phyloP scores from a whole-genome alignment of 495 filamentous ascomycete genomes.

The Neurospora intermedia region DNA sequence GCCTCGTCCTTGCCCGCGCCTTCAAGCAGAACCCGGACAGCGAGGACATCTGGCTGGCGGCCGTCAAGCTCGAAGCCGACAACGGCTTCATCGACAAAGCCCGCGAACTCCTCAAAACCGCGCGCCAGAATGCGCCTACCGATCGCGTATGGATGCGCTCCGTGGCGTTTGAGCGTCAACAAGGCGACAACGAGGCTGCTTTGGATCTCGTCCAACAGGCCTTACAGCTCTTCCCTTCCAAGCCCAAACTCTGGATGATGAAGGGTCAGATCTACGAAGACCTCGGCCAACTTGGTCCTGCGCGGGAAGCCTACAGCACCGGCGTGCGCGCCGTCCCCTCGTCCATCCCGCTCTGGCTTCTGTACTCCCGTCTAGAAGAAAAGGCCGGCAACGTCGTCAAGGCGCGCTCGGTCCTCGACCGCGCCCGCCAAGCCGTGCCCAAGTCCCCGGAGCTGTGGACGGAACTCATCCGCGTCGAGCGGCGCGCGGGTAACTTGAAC shows the following conservation, averaged over 20 bases:
- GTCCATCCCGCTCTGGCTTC: slow-evolving; percentile 78
- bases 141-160: slow-evolving; percentile 96
- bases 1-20: slow-evolving; percentile 69
- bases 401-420: slow-evolving; percentile 83
- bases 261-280: slow-evolving; percentile 95
- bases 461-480: slow-evolving; percentile 84
- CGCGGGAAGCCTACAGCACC: slow-evolving; percentile 81
- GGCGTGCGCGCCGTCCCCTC: slow-evolving; percentile 79
- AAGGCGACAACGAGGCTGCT: slow-evolving; percentile 65
- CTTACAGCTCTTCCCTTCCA: slow-evolving; percentile 74
- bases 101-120: slow-evolving; percentile 64
- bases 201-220: slow-evolving; percentile 81
- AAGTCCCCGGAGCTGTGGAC: slow-evolving; percentile 80
- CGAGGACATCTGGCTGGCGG: slow-evolving; percentile 93
- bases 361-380: slow-evolving; percentile 82
- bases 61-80: slow-evolving; percentile 90
- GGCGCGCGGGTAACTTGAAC: slow-evolving; percentile 68
- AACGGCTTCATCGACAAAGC: slow-evolving; percentile 71
- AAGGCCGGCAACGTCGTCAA: slow-evolving; percentile 74
- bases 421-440: slow-evolving; percentile 73
- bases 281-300: slow-evolving; percentile 64
- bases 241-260: slow-evolving; percentile 93
- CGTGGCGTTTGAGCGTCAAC: slow-evolving; percentile 80
- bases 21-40: slow-evolving; percentile 92
- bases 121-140: slow-evolving; percentile 76